Percentiles rank a stretch among this genome's conserved stretches.
Conservation (phyloP, 805 yeast genomes). For the Candida hungchunana region DNA sequence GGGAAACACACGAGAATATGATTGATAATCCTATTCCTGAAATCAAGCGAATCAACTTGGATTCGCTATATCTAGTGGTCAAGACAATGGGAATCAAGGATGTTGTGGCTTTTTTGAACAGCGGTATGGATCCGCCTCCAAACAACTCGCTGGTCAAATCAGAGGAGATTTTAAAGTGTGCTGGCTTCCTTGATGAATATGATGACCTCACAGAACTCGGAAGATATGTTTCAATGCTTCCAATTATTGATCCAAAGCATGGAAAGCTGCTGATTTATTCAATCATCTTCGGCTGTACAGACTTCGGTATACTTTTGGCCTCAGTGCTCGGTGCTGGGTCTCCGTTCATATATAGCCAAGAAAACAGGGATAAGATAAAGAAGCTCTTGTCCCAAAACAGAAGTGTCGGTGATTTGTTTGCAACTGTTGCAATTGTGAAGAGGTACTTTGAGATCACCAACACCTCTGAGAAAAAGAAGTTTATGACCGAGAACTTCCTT, state of each 20-base stretch:
- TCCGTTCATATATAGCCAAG: slow-evolving; percentile 64
- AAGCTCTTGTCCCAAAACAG: slow-evolving; percentile 32
- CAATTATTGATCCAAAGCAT: slow-evolving; percentile 75
- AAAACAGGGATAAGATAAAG: slow-evolving; percentile 62
- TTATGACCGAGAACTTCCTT: slow-evolving; percentile 54
- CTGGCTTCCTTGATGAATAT: slow-evolving; percentile 62
- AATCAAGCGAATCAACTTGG: slow-evolving; percentile 77
- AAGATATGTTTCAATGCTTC: slow-evolving; percentile 70
- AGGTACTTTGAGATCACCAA: slow-evolving; percentile 39
- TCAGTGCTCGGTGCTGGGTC: slow-evolving; percentile 68
- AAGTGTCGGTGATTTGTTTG: slow-evolving; percentile 73
- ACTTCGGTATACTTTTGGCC: slow-evolving; percentile 74
- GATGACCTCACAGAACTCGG: slow-evolving; percentile 72
- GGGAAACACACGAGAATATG: slow-evolving; percentile 57
- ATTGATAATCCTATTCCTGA: slow-evolving; percentile 80
- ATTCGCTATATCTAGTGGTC: slow-evolving; percentile 75
- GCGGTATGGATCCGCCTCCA: slow-evolving; percentile 82
- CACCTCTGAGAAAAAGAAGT: slow-evolving; percentile 31
- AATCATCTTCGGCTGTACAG: slow-evolving; percentile 78
- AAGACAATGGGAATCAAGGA: slow-evolving; percentile 82
- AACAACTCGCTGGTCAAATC: slow-evolving; percentile 34
- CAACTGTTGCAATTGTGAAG: slow-evolving; percentile 54
- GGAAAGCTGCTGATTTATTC: slow-evolving; percentile 81
- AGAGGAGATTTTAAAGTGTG: slow-evolving; percentile 47
- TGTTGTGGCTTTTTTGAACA: slow-evolving; percentile 63